phyloP scores from a whole-genome alignment of 148 eudicot genomes.

The Polygonum maritimum region DNA sequence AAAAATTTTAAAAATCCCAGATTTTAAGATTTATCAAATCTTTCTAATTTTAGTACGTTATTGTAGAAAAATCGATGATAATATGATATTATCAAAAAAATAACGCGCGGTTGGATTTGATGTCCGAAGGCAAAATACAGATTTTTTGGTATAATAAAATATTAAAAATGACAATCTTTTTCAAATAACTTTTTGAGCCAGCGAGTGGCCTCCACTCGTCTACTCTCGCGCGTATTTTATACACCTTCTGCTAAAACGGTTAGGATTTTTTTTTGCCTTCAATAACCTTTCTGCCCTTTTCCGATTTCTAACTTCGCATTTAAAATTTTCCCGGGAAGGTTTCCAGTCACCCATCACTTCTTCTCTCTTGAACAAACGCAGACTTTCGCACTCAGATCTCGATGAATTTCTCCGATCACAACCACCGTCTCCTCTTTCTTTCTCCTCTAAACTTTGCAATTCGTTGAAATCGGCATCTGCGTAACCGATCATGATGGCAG shows the following conservation, averaged over 20 bases:
- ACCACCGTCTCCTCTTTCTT: not conserved
- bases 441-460: not conserved
- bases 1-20: too few species aligned
- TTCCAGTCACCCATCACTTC: not conserved
- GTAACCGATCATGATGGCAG: constrained; percentile 34
- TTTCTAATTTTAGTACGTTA: too few species aligned
- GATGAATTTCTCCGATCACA: not conserved
- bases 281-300: not conserved
- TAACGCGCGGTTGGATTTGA: too few species aligned
- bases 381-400: not conserved
- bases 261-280: not conserved
- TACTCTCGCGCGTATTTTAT: not conserved
- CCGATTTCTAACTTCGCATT: not conserved
- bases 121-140: too few species aligned
- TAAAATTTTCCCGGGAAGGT: not conserved
- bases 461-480: not conserved
- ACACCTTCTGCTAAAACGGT: not conserved
- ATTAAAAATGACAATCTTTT: too few species aligned
- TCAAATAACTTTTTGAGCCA: too few species aligned
- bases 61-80: too few species aligned
- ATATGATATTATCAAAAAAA: too few species aligned
- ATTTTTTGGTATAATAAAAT: too few species aligned
- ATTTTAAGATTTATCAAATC: too few species aligned
- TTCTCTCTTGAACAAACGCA: not conserved
- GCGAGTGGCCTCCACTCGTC: not conserved